Evolutionary conservation across 2,329 filamentous ascomycete genomes (phyloP).

Genomic region (Botrytis fragariae): DNA sequence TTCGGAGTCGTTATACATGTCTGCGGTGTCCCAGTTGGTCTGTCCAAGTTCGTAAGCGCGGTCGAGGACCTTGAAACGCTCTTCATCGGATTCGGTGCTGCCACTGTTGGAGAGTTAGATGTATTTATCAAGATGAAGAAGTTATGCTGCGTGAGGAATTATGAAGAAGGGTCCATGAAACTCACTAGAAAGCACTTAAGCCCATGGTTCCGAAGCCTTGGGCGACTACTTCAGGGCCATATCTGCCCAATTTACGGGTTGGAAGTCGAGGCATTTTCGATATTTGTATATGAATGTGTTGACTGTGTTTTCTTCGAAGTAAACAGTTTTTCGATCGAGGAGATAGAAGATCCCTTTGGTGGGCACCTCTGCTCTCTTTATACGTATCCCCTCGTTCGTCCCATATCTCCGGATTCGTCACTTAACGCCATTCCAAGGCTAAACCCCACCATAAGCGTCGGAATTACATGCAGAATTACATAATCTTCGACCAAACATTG

Average conservation of each 20-base stretch:
- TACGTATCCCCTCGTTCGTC: neutral
- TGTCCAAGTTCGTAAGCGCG: constrained; percentile 42
- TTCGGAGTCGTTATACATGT: constrained; percentile 46
- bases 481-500: neutral
- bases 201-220: constrained; percentile 35
- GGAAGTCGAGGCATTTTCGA: constrained; percentile 27
- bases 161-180: neutral
- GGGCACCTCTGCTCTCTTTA: constrained; percentile 3
- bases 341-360: neutral
- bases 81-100: constrained; percentile 35
- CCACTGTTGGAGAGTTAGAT: constrained; percentile 24
- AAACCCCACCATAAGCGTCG: constrained; percentile 9
- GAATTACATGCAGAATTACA: neutral
- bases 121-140: neutral
- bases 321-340: neutral
- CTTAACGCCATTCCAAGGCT: neutral
- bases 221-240: constrained; percentile 32
- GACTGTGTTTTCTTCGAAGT: neutral
- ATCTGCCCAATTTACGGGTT: constrained; percentile 31
- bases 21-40: constrained; percentile 41
- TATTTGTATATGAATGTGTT: neutral
- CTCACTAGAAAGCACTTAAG: constrained; percentile 19
- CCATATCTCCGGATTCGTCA: neutral
- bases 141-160: too few species aligned
- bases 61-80: constrained; percentile 43